Percentiles rank a stretch among this genome's conserved stretches.
These are phyloP conservation scores for Cicer pinnatifidum DNA, from an alignment of 306 rosid genomes.

Conservation along the genomic window DNA sequence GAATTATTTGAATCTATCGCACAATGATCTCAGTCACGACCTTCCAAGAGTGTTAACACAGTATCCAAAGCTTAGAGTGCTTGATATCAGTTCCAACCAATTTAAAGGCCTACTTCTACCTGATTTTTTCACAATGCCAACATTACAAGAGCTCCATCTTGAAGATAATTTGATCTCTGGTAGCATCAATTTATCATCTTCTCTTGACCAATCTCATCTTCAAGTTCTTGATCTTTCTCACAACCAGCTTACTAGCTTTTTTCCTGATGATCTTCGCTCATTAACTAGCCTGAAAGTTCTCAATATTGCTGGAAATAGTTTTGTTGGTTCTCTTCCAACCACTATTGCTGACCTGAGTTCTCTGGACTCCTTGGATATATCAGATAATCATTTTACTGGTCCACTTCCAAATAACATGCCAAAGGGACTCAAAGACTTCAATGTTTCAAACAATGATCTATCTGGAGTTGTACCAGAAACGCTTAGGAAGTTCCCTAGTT, in stretches of 20 bases:
- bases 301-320: conserved; percentile 81
- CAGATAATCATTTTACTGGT: conserved; percentile 85
- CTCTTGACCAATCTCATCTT: conserved; percentile 64
- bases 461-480: conserved; percentile 82
- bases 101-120: conserved; percentile 65
- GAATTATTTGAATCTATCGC: conserved; percentile 77
- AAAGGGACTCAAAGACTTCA: conserved; percentile 58
- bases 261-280: conserved; percentile 77
- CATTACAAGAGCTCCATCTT: conserved; percentile 85
- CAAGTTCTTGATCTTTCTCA: conserved; percentile 82
- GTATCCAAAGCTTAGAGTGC: conserved; percentile 84
- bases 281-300: conserved; percentile 67
- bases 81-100: conserved; percentile 88
- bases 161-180: conserved; percentile 74
- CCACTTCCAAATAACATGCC: conserved; percentile 79
- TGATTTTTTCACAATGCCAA: conserved; percentile 65
- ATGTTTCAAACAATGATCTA: conserved; percentile 87
- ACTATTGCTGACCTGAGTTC: conserved; percentile 67
- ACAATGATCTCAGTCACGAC: conserved; percentile 64
- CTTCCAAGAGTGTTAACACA: conserved; percentile 70
- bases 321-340: conserved; percentile 91
- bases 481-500: conserved; percentile 74
- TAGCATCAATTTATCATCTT: conserved; percentile 62
- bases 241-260: conserved; percentile 78
- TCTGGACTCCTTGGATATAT: conserved; percentile 67